Conservation (phyloP, 1,284 basidiomycete genomes). For the Austroboletus niveus region DNA sequence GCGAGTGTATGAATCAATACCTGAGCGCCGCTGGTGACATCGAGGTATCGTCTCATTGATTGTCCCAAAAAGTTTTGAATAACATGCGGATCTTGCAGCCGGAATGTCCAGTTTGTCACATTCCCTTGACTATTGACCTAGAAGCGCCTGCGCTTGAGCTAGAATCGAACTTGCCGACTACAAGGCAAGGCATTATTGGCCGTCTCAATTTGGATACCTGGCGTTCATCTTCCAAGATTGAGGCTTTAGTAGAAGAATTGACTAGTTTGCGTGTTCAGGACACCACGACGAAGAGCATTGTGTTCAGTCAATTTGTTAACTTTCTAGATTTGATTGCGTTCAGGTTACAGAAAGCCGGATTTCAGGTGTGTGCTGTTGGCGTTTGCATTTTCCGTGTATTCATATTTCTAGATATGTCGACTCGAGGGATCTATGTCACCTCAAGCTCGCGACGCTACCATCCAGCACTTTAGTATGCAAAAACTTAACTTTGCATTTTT, state of each 20-base stretch:
- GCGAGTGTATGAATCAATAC: slow-evolving; percentile 96
- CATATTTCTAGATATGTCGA: slow-evolving; percentile 77
- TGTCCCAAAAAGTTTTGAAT: background rate
- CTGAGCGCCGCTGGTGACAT: slow-evolving; percentile 75
- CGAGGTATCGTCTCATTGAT: slow-evolving; percentile 41
- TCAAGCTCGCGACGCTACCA: slow-evolving; percentile 92
- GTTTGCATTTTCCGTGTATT: background rate
- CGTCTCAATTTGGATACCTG: slow-evolving; percentile 87
- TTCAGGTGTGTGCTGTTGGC: slow-evolving; percentile 52
- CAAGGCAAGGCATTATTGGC: slow-evolving; percentile 91
- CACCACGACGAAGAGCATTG: slow-evolving; percentile 93
- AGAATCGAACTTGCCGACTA: slow-evolving; percentile 56
- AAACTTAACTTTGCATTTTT: background rate
- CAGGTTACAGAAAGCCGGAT: slow-evolving; percentile 89
- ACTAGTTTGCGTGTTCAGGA: slow-evolving; percentile 82
- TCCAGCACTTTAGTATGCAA: slow-evolving; percentile 86
- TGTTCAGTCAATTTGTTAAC: slow-evolving; percentile 94
- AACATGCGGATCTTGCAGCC: slow-evolving; percentile 45
- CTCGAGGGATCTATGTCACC: slow-evolving; percentile 97
- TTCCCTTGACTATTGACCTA: slow-evolving; percentile 91
- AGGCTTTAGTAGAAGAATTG: slow-evolving; percentile 94
- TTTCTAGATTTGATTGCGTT: slow-evolving; percentile 92
- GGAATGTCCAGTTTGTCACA: slow-evolving; percentile 93
- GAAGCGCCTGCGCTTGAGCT: slow-evolving; percentile 91
- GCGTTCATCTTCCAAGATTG: slow-evolving; percentile 96